phyloP scores from a whole-genome alignment of 2,329 filamentous ascomycete genomes.

The Sporothrix globosa region DNA sequence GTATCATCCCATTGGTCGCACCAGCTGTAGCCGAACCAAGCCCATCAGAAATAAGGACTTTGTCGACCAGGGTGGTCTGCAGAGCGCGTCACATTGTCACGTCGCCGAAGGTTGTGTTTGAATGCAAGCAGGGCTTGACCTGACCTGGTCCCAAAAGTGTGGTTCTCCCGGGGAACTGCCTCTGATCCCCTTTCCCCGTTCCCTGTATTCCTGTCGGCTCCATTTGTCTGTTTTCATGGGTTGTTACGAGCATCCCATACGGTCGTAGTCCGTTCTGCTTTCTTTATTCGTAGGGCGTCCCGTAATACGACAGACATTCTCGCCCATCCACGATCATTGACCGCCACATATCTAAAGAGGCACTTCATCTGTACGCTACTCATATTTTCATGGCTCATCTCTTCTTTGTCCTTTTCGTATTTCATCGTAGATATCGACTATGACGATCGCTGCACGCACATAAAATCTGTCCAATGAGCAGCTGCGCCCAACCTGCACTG shows the following conservation, averaged over 20 bases:
- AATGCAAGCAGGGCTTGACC: background rate
- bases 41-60: slow-evolving; percentile 5
- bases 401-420: background rate
- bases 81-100: background rate
- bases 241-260: background rate
- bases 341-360: background rate
- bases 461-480: background rate
- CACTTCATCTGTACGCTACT: background rate
- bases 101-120: background rate
- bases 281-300: background rate
- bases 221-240: background rate
- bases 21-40: slow-evolving; percentile 2
- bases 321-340: background rate
- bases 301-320: background rate
- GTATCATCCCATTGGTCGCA: no score
- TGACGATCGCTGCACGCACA: background rate
- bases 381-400: background rate
- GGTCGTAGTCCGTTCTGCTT: slow-evolving; percentile 11
- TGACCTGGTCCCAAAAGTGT: slow-evolving; percentile 23
- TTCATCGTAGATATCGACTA: background rate
- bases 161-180: slow-evolving; percentile 23
- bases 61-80: background rate
- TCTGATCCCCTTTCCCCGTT: background rate
- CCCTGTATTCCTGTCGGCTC: background rate
- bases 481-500: background rate